A percentile compares a stretch with the other conserved stretches of the same genome.
These are phyloP conservation scores for Colletotrichum sp. DNA, from an alignment of 2,329 filamentous ascomycete genomes.

Conservation along the genomic window DNA sequence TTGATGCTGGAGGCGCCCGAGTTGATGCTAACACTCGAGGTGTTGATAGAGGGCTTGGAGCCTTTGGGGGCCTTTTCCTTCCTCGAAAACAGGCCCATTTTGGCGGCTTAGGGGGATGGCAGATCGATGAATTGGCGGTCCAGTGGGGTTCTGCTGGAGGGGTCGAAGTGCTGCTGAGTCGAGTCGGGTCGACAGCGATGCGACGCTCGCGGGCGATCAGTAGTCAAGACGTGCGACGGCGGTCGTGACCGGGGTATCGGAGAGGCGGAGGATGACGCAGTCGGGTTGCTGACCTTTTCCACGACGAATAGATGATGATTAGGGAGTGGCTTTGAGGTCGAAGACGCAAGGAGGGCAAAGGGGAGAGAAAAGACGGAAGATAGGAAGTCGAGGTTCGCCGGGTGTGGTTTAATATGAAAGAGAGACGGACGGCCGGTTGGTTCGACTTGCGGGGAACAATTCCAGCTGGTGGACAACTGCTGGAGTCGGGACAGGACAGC, in stretches of 20 bases:
- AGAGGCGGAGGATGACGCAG: not conserved
- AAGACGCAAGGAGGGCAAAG: not conserved
- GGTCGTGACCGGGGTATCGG: not conserved
- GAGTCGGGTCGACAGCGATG: not conserved
- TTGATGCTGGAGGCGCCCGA: conserved; percentile 56
- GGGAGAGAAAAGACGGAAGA: not conserved
- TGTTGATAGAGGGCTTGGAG: conserved; percentile 42
- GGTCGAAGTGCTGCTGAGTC: not conserved
- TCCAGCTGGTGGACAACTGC: not conserved
- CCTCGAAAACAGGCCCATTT: conserved; percentile 63
- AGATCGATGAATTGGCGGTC: not conserved
- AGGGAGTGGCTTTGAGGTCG: not conserved
- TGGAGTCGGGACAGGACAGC: not conserved
- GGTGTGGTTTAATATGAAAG: conserved; percentile 2
- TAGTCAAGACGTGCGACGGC: not conserved
- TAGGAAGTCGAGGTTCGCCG: not conserved
- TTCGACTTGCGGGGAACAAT: conserved; percentile 10
- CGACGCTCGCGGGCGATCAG: conserved; percentile 2
- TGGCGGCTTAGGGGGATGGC: conserved; percentile 17
- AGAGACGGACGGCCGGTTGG: not conserved
- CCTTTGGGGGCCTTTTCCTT: conserved; percentile 55
- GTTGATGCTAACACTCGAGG: conserved; percentile 54
- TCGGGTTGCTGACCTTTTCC: not conserved
- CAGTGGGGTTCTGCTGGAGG: conserved; percentile 2
- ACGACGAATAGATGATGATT: not conserved